These are phyloP conservation scores for Auriscalpium orientale DNA, from an alignment of 768 basidiomycete species.

Conservation along the genomic window DNA sequence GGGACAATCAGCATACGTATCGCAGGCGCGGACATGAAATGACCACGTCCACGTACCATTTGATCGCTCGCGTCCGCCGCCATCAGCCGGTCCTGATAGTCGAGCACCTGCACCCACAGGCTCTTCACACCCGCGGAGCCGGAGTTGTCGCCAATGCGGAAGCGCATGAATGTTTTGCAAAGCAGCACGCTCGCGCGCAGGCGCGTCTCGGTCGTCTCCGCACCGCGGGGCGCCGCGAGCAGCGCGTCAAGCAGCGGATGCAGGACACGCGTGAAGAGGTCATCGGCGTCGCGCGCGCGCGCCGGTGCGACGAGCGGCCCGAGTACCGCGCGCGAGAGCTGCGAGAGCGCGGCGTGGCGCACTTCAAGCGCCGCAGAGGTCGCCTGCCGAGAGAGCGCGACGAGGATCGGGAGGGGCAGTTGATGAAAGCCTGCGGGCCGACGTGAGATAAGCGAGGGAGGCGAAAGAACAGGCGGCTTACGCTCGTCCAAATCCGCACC, in stretches of 20 bases:
- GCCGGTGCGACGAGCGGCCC: constrained; percentile 20
- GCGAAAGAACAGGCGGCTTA: constrained; percentile 16
- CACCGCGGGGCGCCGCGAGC: constrained; percentile 72
- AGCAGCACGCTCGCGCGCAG: constrained; percentile 81
- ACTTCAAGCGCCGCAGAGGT: constrained; percentile 11
- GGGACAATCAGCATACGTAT: neutral
- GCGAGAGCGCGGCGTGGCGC: constrained; percentile 47
- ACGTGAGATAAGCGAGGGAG: neutral
- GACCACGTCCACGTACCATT: constrained; percentile 47
- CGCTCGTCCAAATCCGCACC: constrained; percentile 42
- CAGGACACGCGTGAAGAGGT: constrained; percentile 81
- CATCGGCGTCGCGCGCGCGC: constrained; percentile 59
- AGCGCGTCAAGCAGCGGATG: constrained; percentile 92
- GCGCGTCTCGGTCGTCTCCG: constrained; percentile 87
- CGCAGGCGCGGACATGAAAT: neutral
- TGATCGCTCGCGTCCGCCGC: constrained; percentile 78
- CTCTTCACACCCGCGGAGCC: constrained; percentile 38
- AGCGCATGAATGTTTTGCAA: constrained; percentile 95
- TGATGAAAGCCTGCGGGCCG: constrained; percentile 11
- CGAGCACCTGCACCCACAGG: constrained; percentile 85
- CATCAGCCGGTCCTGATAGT: constrained; percentile 85
- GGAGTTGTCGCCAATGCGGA: constrained; percentile 66
- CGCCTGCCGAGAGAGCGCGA: constrained; percentile 8
- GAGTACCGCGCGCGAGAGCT: constrained; percentile 35
- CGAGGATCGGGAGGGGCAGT: constrained; percentile 8